Percentiles rank a stretch among this genome's conserved stretches.
These are phyloP conservation scores for Lasiosphaeris hirsuta DNA, from an alignment of 495 filamentous ascomycete genomes.

Conservation along the genomic window DNA sequence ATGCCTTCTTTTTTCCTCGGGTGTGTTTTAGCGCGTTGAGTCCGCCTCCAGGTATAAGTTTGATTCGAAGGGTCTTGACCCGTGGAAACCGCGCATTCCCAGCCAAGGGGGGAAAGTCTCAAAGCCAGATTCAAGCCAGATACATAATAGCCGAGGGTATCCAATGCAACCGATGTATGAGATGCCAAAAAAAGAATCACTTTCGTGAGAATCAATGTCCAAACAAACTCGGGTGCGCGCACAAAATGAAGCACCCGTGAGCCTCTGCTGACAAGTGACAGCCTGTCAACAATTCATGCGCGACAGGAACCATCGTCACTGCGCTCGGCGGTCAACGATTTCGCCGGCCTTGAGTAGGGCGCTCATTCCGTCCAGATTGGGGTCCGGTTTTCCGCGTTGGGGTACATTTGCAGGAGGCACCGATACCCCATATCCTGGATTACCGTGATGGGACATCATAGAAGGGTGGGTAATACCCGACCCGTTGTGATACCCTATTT, in stretches of 20 bases:
- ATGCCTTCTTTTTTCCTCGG: no score
- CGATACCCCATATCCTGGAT: not conserved
- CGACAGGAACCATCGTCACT: slow-evolving; percentile 10
- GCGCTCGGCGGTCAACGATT: slow-evolving; percentile 46
- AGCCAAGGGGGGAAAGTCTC: no score
- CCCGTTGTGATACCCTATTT: slow-evolving; percentile 23
- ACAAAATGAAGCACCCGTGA: no score
- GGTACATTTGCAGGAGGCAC: not conserved
- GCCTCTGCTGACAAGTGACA: no score
- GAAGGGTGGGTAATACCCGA: slow-evolving; percentile 11
- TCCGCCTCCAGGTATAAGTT: no score
- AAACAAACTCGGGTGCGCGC: no score
- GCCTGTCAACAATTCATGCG: not conserved
- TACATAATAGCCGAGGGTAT: not conserved
- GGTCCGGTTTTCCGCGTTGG: slow-evolving; percentile 13
- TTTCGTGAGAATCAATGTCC: not conserved
- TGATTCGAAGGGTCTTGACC: no score
- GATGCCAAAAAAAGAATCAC: not conserved
- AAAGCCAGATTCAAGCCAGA: no score
- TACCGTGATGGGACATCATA: not conserved
- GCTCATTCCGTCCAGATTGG: slow-evolving; percentile 47
- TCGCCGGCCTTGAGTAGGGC: slow-evolving; percentile 54
- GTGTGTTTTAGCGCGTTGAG: no score
- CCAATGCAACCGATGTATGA: not conserved
- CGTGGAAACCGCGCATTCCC: no score